Percentiles rank a stretch among this genome's conserved stretches.
These are phyloP conservation scores for Anacardium occidentale DNA, from an alignment of 345 rosid genomes.

Conservation along the genomic window DNA sequence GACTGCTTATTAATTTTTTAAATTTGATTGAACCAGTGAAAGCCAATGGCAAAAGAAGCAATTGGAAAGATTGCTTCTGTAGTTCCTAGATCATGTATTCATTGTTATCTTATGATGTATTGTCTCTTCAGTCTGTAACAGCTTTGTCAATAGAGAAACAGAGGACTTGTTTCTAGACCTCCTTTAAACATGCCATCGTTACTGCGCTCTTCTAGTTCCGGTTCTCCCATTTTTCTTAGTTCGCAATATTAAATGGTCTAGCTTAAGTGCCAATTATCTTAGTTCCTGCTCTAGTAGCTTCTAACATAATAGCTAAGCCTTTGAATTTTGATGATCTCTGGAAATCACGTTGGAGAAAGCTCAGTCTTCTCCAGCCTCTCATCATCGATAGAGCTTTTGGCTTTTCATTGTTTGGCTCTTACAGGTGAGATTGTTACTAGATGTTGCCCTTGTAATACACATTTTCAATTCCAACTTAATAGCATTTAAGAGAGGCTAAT, in stretches of 20 bases:
- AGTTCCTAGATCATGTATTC: not conserved
- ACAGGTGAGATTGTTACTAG: constrained; percentile 38
- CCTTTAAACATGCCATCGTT: not conserved
- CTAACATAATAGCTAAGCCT: constrained; percentile 22
- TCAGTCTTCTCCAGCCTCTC: constrained; percentile 37
- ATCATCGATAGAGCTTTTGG: constrained; percentile 32
- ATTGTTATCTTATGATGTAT: not conserved
- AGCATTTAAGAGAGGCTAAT: not conserved
- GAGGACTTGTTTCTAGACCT: not conserved
- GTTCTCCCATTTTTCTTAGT: too few relatives aligned
- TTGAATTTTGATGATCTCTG: constrained; percentile 23
- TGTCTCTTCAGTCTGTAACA: not conserved
- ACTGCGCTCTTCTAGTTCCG: not conserved
- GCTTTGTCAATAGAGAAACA: not conserved
- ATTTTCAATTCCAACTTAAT: not conserved
- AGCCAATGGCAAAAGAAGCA: too few relatives aligned
- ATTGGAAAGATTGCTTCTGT: not conserved
- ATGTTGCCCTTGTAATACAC: constrained; percentile 5
- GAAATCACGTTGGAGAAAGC: constrained; percentile 36
- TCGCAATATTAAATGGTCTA: constrained; percentile 22
- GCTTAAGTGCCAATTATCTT: constrained; percentile 33
- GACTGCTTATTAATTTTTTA: too few relatives aligned
- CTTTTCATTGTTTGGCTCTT: constrained; percentile 28
- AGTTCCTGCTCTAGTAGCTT: constrained; percentile 18
- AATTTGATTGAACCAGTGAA: too few relatives aligned